phyloP scores from a whole-genome alignment of 2,329 filamentous ascomycete genomes.

The Pestalotiopsis sp. region DNA sequence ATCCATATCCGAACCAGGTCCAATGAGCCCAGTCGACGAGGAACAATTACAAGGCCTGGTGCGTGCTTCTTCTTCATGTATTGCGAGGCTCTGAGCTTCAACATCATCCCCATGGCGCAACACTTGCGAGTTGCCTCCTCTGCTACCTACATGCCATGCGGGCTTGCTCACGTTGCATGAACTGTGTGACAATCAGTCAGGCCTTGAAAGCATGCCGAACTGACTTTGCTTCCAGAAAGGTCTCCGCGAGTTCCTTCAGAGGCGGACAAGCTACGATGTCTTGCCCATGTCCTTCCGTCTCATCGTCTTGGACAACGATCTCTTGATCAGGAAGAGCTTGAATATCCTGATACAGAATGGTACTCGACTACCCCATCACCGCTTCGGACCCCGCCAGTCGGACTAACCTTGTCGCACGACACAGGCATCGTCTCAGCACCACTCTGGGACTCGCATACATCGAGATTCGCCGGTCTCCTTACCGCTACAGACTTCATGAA shows the following conservation, averaged over 20 bases:
- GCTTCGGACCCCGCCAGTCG: background rate
- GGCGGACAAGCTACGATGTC: conserved; percentile 97
- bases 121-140: background rate
- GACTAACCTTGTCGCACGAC: conserved; percentile 13
- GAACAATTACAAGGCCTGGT: conserved; percentile 81
- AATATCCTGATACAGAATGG: conserved; percentile 96
- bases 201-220: background rate
- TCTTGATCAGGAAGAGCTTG: conserved; percentile 96
- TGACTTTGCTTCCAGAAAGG: conserved; percentile 62
- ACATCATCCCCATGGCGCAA: background rate
- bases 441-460: conserved; percentile 92
- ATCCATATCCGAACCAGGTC: conserved; percentile 44
- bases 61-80: conserved; percentile 40
- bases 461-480: conserved; percentile 89
- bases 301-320: conserved; percentile 91
- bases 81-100: background rate
- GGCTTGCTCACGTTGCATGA: conserved; percentile 4
- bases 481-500: conserved; percentile 99
- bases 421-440: conserved; percentile 95
- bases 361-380: conserved; percentile 42
- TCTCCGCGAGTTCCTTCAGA: conserved; percentile 93
- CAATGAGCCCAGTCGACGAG: conserved; percentile 67
- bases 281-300: conserved; percentile 94
- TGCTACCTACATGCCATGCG: background rate
- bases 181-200: background rate